Conservation (phyloP, 352 stramenopile species). For the Phytopythium kandeliae region DNA sequence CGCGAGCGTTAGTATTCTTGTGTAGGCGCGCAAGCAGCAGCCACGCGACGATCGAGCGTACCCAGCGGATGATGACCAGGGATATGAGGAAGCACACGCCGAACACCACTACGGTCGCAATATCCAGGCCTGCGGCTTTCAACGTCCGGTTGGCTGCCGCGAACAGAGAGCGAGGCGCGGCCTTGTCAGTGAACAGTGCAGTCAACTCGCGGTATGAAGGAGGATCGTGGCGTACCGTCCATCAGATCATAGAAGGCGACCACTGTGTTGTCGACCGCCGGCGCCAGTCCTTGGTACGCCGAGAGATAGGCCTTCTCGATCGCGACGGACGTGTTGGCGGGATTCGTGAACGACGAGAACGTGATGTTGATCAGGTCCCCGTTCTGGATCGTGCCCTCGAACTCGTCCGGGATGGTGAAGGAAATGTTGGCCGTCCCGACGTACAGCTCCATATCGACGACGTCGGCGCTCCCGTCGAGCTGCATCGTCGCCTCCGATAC, state of each 20-base stretch:
- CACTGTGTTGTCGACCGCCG: slow-evolving; percentile 55
- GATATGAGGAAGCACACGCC: slow-evolving; percentile 75
- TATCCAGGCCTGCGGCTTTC: slow-evolving; percentile 59
- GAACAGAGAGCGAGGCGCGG: neutral
- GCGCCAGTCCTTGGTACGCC: slow-evolving; percentile 49
- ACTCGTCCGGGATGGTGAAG: slow-evolving; percentile 64
- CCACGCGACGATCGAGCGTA: too few relatives aligned
- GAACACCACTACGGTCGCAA: slow-evolving; percentile 67
- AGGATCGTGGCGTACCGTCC: slow-evolving; percentile 13
- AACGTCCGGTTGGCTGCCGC: slow-evolving; percentile 32
- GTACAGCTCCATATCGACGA: slow-evolving; percentile 34
- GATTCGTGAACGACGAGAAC: slow-evolving; percentile 62
- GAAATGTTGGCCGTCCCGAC: slow-evolving; percentile 60
- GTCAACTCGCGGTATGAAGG: neutral
- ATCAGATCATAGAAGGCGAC: slow-evolving; percentile 36
- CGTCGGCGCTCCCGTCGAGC: slow-evolving; percentile 11
- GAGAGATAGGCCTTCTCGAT: slow-evolving; percentile 71
- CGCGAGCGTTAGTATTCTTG: neutral
- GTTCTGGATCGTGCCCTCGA: slow-evolving; percentile 61
- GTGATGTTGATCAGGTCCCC: slow-evolving; percentile 59
- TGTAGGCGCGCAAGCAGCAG: too few relatives aligned
- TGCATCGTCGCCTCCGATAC: slow-evolving; percentile 40
- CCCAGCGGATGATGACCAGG: slow-evolving; percentile 79
- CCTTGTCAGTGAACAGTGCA: neutral
- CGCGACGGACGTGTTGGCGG: slow-evolving; percentile 44